phyloP scores from a whole-genome alignment of 495 filamentous ascomycete genomes.

The Rostrohypoxylon terebratum region DNA sequence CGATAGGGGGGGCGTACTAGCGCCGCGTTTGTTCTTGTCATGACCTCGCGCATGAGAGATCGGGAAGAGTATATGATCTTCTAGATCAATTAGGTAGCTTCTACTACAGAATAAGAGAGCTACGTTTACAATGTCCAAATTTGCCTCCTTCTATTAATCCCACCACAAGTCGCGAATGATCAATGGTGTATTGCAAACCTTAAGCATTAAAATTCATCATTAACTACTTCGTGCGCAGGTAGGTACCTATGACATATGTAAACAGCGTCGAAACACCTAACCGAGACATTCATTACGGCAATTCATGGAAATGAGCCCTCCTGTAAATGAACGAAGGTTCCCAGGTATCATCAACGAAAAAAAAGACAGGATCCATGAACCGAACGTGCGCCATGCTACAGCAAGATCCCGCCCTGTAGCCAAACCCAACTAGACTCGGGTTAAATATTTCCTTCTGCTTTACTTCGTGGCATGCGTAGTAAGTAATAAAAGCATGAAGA shows the following conservation, averaged over 20 bases:
- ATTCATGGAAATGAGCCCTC: not conserved
- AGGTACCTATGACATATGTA: not conserved
- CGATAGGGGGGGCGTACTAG: not conserved
- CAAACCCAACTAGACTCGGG: not conserved
- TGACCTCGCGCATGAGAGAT: not conserved
- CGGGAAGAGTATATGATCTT: not conserved
- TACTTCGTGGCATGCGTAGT: not conserved
- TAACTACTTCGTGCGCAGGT: not conserved
- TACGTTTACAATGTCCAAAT: not conserved
- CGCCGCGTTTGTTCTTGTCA: not conserved
- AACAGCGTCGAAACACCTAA: not conserved
- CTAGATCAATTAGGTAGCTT: not conserved
- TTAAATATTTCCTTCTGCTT: conserved; percentile 1
- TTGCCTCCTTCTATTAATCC: not conserved
- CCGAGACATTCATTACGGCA: too few relatives aligned
- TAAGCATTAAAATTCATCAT: conserved; percentile 3
- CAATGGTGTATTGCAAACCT: not conserved
- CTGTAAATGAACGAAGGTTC: conserved; percentile 17
- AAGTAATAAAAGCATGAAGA: too few relatives aligned
- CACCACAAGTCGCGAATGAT: not conserved
- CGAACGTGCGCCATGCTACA: conserved; percentile 20
- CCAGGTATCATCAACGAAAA: conserved; percentile 4
- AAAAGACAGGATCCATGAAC: conserved; percentile 1
- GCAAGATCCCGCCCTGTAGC: not conserved
- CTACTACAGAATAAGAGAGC: not conserved